phyloP scores from a whole-genome alignment of 768 basidiomycete genomes.

The Xanthoconium stramineum region DNA sequence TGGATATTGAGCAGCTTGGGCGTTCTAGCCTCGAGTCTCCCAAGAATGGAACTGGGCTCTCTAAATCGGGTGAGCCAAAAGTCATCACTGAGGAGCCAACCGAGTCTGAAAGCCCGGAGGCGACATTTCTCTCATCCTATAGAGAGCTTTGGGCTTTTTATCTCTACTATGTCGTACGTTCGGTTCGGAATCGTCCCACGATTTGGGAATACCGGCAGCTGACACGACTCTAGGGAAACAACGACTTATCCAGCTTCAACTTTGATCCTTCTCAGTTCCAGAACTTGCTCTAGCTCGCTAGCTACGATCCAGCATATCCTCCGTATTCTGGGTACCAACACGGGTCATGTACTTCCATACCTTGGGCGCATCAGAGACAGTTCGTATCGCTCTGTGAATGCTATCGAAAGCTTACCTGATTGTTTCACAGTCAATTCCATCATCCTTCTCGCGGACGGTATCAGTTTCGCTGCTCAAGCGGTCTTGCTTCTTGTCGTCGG shows the following conservation, averaged over 20 bases:
- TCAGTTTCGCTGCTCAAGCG: slow-evolving; percentile 76
- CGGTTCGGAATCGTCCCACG: neutral
- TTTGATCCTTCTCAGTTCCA: slow-evolving; percentile 76
- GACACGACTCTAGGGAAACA: slow-evolving; percentile 48
- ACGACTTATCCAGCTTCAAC: slow-evolving; percentile 64
- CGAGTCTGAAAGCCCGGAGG: neutral
- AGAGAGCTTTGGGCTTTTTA: slow-evolving; percentile 60
- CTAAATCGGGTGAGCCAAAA: neutral
- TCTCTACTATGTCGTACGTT: slow-evolving; percentile 48
- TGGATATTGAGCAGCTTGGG: neutral
- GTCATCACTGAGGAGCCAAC: neutral
- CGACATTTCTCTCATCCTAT: slow-evolving; percentile 38
- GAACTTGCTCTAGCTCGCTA: slow-evolving; percentile 69
- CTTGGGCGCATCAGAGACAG: slow-evolving; percentile 60
- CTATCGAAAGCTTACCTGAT: neutral
- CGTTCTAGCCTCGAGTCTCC: neutral
- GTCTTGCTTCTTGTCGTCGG: slow-evolving; percentile 62
- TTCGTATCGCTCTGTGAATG: slow-evolving; percentile 28
- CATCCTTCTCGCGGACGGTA: slow-evolving; percentile 73
- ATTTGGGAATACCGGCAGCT: neutral
- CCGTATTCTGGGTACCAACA: slow-evolving; percentile 45
- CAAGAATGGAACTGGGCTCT: neutral
- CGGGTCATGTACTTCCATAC: slow-evolving; percentile 64
- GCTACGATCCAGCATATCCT: slow-evolving; percentile 60
- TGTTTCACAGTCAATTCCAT: slow-evolving; percentile 62